A percentile compares a stretch with the other conserved stretches of the same genome.
Conservation (phyloP, 352 stramenopile species). For the Saprolegnia parasitica region DNA sequence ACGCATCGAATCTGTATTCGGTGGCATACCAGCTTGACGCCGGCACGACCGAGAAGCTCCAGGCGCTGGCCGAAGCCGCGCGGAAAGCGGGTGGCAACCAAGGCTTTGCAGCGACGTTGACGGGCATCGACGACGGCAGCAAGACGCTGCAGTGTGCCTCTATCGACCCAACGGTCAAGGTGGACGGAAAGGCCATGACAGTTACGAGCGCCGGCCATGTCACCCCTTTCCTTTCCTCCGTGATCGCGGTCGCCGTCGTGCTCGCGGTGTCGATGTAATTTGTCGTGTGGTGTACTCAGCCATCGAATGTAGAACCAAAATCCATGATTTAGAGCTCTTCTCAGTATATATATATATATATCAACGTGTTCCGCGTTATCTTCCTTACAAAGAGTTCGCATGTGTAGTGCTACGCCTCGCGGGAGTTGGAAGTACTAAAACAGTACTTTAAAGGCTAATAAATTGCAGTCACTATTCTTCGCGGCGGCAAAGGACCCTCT, state of each 20-base stretch:
- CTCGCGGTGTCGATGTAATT: no score
- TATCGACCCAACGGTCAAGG: background rate
- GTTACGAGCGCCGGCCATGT: background rate
- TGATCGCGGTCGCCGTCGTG: background rate
- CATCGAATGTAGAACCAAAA: no score
- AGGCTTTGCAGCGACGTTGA: slow-evolving; percentile 1
- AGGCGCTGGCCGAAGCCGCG: background rate
- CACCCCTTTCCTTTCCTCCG: background rate
- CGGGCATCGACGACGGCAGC: slow-evolving; percentile 6
- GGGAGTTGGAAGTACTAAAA: no score
- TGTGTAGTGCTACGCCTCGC: no score
- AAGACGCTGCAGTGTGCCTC: background rate
- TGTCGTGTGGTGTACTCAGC: no score
- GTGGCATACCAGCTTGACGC: slow-evolving; percentile 1
- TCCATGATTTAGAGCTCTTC: no score
- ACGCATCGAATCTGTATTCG: background rate
- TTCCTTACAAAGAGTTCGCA: no score
- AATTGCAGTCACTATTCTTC: background rate
- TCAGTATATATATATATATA: no score
- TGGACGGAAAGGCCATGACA: slow-evolving; percentile 3
- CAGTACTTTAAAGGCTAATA: no score
- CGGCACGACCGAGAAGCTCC: background rate
- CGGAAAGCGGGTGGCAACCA: background rate
- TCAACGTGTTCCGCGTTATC: no score
- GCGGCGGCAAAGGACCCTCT: background rate